Evolutionary conservation across 23 red algal genomes (phyloP), one percentile per base, ranked within the genome.

Genomic region (Pyropia yezoensis): DNA sequence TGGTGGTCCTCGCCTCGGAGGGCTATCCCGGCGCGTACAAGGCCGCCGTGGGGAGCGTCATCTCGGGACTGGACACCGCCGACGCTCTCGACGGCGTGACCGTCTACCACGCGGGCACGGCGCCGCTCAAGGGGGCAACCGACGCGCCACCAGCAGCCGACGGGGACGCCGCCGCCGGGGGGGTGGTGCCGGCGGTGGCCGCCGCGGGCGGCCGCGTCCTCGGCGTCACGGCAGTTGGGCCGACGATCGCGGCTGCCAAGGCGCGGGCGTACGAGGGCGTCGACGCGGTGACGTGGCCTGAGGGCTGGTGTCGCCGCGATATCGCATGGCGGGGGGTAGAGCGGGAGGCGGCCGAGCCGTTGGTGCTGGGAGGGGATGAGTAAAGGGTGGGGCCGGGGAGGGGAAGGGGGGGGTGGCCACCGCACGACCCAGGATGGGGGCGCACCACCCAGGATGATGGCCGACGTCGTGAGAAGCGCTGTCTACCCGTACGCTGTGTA

Each of bases 21-120:
- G 92, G 92, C 9, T 96, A 96, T 63, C 92, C 92, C 7, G 92
- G 92, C 39, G 8, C 62, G 25, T 96, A 96, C 50, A 28, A 62
- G 22, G 90, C 75, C 14, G 39, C 39, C 11, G 11, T 47, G 4
- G 92, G 92, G 20, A 73, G 63, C 47, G 27, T 78, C 55, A 96
- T 96, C 56, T 57, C 59, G 22, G 71, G 78, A 27, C 70, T 96
- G 24, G 78, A 90, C 52, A 51, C 56, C 18, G 92, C 85, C 26
- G 69, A 86, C 57, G 49, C 53, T 15, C 34, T 81, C 1, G 77
- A 88, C 34, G 79, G 77, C 3, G 92, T 96, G 6, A 89, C 70
- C 52, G 78, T 96, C 52, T 96, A 81, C 70, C 92, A 96, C 33
- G 85, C 92, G 26, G 92, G 92, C 56, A 96, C 92, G 0, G 58